Base-by-base conservation (phyloP, 2,329 filamentous ascomycete genomes). In the Epichloe gansuensis region DNA sequence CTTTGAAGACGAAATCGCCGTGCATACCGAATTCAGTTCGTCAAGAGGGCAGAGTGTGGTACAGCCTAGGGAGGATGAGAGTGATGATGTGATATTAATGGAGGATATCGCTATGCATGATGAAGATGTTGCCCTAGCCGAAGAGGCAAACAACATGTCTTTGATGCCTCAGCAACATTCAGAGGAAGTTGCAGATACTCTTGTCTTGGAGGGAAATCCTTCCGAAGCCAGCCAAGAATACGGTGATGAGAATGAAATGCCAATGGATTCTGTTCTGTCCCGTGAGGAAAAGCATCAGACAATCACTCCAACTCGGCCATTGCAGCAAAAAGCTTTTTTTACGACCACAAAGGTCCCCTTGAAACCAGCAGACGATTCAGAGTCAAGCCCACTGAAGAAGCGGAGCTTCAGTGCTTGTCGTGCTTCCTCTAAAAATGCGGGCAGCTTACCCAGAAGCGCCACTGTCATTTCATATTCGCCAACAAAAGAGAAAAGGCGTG, bases 331-430 rank as follows among this genome's bases (percentile, higher is more conserved):
- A 51, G 58, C 61, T 3, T 78, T 84, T 84, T 80, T 86, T 64
- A 90, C 87, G 0, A 81, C 87, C 0, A 86, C 84, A 27, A 90
- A 89, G 67, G 80, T 90, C 4, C 85, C 86, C 1, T 68, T 90
- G 41, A 88, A 87, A 65, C 73, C 81, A 3, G 81, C 82, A 25
- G 84, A 80, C 60, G 67, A 85, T 61, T 68, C 76, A 60, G 69
- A 77, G 50, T 67, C 76, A 36, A 68, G 70, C 52, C 65, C 73
- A 54, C 57, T 67, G 45, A 78, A 75, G 62, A 73, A 72, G 57
- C 73, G 73, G 35, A 74, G 76, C 57, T 70, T 73, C 55, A 79
- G 75, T 52, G 72, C 68, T 21, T 74, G 76, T 0, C 72, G 73
- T 36, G 64, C 74, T 17, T 69, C 75, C 2, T 60, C 66, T 40